phyloP scores from a whole-genome alignment of 805 yeast genomes.

The Candida adriatica region DNA sequence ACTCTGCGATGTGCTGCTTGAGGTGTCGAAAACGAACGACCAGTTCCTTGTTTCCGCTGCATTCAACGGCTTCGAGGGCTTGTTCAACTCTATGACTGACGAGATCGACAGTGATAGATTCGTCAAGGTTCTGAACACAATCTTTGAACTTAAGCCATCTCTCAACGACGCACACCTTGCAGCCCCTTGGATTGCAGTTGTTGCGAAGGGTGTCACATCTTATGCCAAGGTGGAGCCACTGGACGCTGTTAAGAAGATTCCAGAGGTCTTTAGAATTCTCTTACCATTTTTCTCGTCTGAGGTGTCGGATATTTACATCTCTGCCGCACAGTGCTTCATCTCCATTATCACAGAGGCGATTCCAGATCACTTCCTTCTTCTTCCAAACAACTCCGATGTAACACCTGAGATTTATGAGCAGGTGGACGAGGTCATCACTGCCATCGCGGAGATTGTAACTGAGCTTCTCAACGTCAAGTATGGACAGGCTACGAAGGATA shows the following conservation, averaged over 20 bases:
- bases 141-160: conserved; percentile 77
- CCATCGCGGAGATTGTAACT: conserved; percentile 47
- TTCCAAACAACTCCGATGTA: conserved; percentile 34
- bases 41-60: conserved; percentile 79
- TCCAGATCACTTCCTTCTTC: conserved; percentile 50
- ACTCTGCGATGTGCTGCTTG: conserved; percentile 70
- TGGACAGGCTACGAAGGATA: conserved; percentile 68
- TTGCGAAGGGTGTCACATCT: conserved; percentile 70
- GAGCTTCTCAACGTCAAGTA: conserved; percentile 66
- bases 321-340: conserved; percentile 83
- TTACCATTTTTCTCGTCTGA: conserved; percentile 65
- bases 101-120: conserved; percentile 59
- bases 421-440: conserved; percentile 44
- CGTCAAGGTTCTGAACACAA: conserved; percentile 55
- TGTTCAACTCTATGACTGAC: conserved; percentile 60
- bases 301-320: conserved; percentile 51
- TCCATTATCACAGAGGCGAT: conserved; percentile 68
- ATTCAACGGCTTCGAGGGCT: conserved; percentile 75
- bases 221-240: conserved; percentile 46
- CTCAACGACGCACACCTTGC: conserved; percentile 77
- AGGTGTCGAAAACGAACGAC: conserved; percentile 74
- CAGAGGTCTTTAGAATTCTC: conserved; percentile 49
- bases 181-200: conserved; percentile 92
- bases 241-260: conserved; percentile 48
- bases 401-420: conserved; percentile 45